Percentiles rank a stretch among this genome's conserved stretches.
phyloP scores from a whole-genome alignment of 2,329 filamentous ascomycete species.

The Fusarium miscanthi region DNA sequence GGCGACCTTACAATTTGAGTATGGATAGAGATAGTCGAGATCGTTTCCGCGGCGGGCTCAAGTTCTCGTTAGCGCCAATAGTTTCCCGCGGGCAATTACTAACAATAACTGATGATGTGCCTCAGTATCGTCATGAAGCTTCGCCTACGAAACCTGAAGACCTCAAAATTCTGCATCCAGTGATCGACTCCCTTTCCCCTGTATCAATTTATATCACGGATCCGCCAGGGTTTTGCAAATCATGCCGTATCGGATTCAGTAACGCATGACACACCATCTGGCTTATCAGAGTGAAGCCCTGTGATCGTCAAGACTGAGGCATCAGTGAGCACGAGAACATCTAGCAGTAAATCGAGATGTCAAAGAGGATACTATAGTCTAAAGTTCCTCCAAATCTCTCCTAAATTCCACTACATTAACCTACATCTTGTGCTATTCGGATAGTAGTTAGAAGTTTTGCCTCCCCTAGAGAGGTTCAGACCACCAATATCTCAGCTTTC shows the following conservation, averaged over 20 bases:
- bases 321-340: background rate
- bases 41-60: background rate
- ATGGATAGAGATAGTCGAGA: background rate
- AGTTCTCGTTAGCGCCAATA: background rate
- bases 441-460: background rate
- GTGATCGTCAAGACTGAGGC: background rate
- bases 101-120: background rate
- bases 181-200: too few species aligned
- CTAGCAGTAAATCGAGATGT: background rate
- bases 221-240: background rate
- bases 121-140: background rate
- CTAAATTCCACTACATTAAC: background rate
- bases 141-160: background rate
- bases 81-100: slow-evolving; percentile 10
- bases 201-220: background rate
- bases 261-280: background rate
- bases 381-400: rapidly evolving
- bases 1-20: background rate
- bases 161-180: background rate
- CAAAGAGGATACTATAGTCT: background rate
- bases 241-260: background rate
- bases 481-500: background rate
- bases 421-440: background rate
- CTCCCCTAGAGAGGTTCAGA: background rate
- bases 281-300: background rate